Conservation (phyloP, 345 rosid species). For the Acer negundo region DNA sequence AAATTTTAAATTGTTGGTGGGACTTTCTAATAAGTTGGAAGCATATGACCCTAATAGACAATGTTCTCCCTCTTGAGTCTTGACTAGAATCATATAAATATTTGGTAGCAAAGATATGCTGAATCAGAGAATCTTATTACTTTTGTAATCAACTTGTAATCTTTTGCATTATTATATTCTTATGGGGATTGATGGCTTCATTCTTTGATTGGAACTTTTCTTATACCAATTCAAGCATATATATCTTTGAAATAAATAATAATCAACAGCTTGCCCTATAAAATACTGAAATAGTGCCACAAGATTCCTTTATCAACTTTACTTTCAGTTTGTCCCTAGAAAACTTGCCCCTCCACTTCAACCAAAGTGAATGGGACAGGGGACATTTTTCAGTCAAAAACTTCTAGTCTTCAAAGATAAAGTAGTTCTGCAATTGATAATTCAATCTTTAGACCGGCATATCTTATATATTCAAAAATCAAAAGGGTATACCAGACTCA, state of each 20-base stretch:
- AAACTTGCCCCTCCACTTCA: slow-evolving; percentile 21
- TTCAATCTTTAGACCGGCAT: background rate
- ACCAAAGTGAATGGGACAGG: slow-evolving; percentile 12
- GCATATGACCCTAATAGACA: background rate
- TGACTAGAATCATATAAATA: background rate
- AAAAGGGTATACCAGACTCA: background rate
- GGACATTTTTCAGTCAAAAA: background rate
- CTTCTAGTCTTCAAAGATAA: background rate
- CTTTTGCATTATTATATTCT: background rate
- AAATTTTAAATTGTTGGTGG: background rate
- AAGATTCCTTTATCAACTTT: background rate
- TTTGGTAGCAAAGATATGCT: background rate
- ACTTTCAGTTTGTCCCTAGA: slow-evolving; percentile 17
- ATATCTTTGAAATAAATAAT: background rate
- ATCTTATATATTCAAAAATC: background rate
- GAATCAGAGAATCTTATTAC: background rate
- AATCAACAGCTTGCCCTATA: background rate
- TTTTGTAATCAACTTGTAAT: background rate
- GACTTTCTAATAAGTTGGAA: background rate
- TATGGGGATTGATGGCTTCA: slow-evolving; percentile 6
- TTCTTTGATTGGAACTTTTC: background rate
- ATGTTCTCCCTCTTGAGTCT: background rate
- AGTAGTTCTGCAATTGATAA: background rate
- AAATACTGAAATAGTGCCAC: background rate
- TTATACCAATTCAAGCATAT: background rate